Conservation (phyloP, 495 filamentous ascomycete species). For the Penicillium manginii region DNA sequence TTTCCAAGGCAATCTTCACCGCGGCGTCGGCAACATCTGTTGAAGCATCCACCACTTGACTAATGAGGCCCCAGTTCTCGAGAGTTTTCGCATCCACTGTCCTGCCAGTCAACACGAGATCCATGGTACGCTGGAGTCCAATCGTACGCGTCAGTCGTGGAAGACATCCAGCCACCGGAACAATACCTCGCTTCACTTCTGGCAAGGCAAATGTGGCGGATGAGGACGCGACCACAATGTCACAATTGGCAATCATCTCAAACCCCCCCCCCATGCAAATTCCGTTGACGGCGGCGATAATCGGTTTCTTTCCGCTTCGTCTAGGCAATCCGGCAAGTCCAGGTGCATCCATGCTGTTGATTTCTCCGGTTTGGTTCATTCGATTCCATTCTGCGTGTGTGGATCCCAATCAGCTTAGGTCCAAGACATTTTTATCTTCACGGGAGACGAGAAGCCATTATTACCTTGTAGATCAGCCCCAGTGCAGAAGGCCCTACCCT, state of each 20-base stretch:
- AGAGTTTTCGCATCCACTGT: slow-evolving; percentile 60
- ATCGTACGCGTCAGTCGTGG: slow-evolving; percentile 71
- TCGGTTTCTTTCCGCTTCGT: slow-evolving; percentile 55
- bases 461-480: slow-evolving; percentile 57
- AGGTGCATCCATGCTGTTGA: slow-evolving; percentile 48
- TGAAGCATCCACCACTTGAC: slow-evolving; percentile 21
- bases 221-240: slow-evolving; percentile 64
- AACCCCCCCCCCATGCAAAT: slow-evolving; percentile 73
- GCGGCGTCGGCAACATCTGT: slow-evolving; percentile 35
- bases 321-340: slow-evolving; percentile 60
- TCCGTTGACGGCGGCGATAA: slow-evolving; percentile 79
- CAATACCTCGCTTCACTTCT: slow-evolving; percentile 71
- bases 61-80: slow-evolving; percentile 68
- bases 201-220: slow-evolving; percentile 64
- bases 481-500: slow-evolving; percentile 59
- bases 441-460: not conserved
- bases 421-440: not conserved
- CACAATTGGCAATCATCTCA: slow-evolving; percentile 73
- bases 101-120: slow-evolving; percentile 69
- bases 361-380: slow-evolving; percentile 38
- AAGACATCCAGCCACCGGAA: slow-evolving; percentile 70
- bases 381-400: slow-evolving; percentile 41
- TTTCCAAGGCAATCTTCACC: slow-evolving; percentile 21
- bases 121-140: slow-evolving; percentile 69
- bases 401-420: slow-evolving; percentile 1